phyloP scores from a whole-genome alignment of 768 basidiomycete genomes.

The Lentinula guzmanii region DNA sequence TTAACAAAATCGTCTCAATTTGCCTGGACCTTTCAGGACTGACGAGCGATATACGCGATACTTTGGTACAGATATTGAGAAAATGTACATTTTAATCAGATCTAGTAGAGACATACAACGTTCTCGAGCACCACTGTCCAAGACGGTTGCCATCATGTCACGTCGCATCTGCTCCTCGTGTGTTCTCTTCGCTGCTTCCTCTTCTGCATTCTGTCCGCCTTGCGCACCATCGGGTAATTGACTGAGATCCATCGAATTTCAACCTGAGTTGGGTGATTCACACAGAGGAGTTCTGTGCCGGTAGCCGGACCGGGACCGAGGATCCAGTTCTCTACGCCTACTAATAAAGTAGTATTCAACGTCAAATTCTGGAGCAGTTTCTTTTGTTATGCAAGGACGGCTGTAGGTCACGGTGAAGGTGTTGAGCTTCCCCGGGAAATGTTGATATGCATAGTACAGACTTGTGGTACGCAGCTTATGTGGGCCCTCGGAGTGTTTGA shows the following conservation, averaged over 20 bases:
- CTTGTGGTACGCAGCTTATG: no score
- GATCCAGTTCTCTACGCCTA: no score
- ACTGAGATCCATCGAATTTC: slow-evolving; percentile 9
- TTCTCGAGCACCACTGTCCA: slow-evolving; percentile 76
- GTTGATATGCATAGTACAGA: no score
- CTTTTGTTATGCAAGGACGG: no score
- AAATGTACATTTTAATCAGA: background rate
- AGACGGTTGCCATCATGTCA: slow-evolving; percentile 71
- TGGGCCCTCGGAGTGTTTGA: no score
- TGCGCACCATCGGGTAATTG: slow-evolving; percentile 4
- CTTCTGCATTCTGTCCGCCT: slow-evolving; percentile 25
- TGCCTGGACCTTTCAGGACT: slow-evolving; percentile 75
- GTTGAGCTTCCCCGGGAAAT: no score
- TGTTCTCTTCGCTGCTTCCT: slow-evolving; percentile 47
- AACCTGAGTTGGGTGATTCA: no score
- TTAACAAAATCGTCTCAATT: slow-evolving; percentile 70
- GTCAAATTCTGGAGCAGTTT: no score
- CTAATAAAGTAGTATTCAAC: no score
- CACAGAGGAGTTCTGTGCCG: no score
- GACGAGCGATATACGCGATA: slow-evolving; percentile 83
- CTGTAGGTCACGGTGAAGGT: no score
- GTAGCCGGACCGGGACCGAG: no score
- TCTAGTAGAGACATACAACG: slow-evolving; percentile 48
- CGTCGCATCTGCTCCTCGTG: slow-evolving; percentile 74
- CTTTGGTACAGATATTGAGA: slow-evolving; percentile 28